Base-by-base conservation (phyloP, 208 protist genomes). In the Wallacemonas sp. region DNA sequence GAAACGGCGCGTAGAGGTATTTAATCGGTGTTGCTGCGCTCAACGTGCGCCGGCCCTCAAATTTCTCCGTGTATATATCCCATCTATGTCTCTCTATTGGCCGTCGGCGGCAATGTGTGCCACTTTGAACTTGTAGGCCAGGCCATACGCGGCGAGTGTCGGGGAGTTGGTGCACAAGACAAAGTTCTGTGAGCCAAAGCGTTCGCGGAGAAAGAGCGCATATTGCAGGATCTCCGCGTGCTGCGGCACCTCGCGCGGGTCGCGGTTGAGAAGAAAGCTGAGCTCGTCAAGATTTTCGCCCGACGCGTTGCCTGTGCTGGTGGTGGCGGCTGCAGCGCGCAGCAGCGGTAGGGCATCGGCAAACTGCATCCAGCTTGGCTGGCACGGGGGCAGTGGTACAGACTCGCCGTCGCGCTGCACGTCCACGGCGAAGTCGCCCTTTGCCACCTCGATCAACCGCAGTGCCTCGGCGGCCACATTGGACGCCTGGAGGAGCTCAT, bases 141-240 rank as follows among this genome's bases (percentile, higher is more conserved):
- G 57, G 10, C 83, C 81, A 61, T 77, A 82, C n/a, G 90, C 84
- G 1, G 87, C 90, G 7, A 95, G 74, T 16, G 69, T 68, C 7
- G 81, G 41, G 22, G 79, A 89, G 70, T 87, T 83, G 4, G 89
- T 95, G 75, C 86, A 93, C 0, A 93, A 54, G 2, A 79, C 67
- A 28, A 92, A 70, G 45, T 55, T 48, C 22, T 68, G 46, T 2
- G 65, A 48, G 26, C 74, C 75, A 26, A 70, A 81, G n/a, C 45
- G 25, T 3, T 65, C 12, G 31, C 70, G 66, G 38, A 89, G 63
- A 61, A 69, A 79, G 20, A 82, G 20, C 11, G 81, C 72, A 68
- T 89, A 90, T 48, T 74, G 64, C 3, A 88, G 49, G 42, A 90
- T 77, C 25, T 66, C 66, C 5, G 45, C 61, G 65, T 84, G 77